These are phyloP conservation scores for Boletus reticuloceps DNA, from an alignment of 768 basidiomycete species.

Conservation along the genomic window DNA sequence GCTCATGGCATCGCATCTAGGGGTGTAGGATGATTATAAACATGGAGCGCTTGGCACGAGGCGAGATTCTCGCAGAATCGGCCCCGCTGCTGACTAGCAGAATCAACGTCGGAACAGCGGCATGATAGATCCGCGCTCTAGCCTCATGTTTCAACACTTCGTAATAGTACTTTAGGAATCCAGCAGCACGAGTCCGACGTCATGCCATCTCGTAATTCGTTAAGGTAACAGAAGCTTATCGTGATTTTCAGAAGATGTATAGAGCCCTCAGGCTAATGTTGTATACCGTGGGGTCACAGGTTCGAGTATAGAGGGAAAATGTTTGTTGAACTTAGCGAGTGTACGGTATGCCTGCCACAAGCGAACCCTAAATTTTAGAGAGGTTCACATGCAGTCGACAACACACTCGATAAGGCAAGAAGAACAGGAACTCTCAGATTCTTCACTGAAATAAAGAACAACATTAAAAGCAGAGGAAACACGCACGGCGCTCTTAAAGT, in stretches of 20 bases:
- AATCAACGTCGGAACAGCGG: not conserved
- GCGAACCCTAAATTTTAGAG: too few species aligned
- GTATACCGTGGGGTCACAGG: not conserved
- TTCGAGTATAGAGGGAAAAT: not conserved
- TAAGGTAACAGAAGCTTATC: not conserved
- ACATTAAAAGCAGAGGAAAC: too few species aligned
- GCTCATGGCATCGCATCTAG: conserved; percentile 2
- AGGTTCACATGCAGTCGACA: too few species aligned
- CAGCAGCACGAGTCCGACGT: not conserved
- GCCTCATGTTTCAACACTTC: not conserved
- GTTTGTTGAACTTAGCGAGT: too few species aligned
- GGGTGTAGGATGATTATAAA: conserved; percentile 25
- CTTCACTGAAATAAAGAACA: too few species aligned
- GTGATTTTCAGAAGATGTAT: not conserved
- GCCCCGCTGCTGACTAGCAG: conserved; percentile 1
- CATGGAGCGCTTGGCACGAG: conserved; percentile 21
- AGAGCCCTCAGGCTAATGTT: not conserved
- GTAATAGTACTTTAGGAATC: not conserved
- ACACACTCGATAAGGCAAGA: too few species aligned
- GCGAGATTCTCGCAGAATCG: not conserved
- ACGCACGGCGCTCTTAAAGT: too few species aligned
- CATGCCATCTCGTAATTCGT: too few species aligned
- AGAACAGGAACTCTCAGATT: too few species aligned
- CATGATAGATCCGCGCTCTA: not conserved
- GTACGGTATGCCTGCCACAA: too few species aligned